Evolutionary conservation across 495 filamentous ascomycete genomes (phyloP).

Genomic region (Pyrenopolyporus hunteri): DNA sequence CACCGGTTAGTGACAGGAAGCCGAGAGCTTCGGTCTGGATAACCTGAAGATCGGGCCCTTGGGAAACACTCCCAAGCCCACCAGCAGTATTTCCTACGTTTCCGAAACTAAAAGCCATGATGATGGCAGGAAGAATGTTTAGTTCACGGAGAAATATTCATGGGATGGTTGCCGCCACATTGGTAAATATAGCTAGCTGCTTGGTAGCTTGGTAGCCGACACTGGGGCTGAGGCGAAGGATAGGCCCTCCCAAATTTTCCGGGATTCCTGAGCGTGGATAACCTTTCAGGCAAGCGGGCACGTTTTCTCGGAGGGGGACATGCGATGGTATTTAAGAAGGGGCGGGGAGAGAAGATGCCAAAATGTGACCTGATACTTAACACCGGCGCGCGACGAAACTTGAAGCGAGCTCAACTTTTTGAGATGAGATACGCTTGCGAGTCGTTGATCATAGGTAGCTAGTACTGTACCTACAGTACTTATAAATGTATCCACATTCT

Average conservation of each 20-base stretch:
- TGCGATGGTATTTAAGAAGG: neutral
- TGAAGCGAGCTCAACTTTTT: slow-evolving; percentile 28
- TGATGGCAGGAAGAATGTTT: slow-evolving; percentile 18
- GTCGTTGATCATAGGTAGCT: neutral
- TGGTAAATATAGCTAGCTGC: slow-evolving; percentile 5
- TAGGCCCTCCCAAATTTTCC: neutral
- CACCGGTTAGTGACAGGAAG: slow-evolving; percentile 79
- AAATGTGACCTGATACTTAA: slow-evolving; percentile 5
- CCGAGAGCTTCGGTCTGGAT: slow-evolving; percentile 77
- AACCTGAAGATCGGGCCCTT: slow-evolving; percentile 62
- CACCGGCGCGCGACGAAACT: slow-evolving; percentile 15
- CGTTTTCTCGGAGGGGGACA: neutral
- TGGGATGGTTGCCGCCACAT: slow-evolving; percentile 11
- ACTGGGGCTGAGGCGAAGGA: neutral
- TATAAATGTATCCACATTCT: neutral
- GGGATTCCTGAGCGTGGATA: neutral
- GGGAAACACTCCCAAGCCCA: slow-evolving; percentile 45
- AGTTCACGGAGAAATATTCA: slow-evolving; percentile 19
- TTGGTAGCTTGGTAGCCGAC: slow-evolving; percentile 4
- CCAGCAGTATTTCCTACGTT: slow-evolving; percentile 40
- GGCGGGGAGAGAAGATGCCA: neutral
- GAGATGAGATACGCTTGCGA: slow-evolving; percentile 20
- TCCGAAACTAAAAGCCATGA: slow-evolving; percentile 73
- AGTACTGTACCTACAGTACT: slow-evolving; percentile 3
- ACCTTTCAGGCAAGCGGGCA: neutral